Base-by-base conservation (phyloP, 768 basidiomycete species). In the Auricularia cornea region DNA sequence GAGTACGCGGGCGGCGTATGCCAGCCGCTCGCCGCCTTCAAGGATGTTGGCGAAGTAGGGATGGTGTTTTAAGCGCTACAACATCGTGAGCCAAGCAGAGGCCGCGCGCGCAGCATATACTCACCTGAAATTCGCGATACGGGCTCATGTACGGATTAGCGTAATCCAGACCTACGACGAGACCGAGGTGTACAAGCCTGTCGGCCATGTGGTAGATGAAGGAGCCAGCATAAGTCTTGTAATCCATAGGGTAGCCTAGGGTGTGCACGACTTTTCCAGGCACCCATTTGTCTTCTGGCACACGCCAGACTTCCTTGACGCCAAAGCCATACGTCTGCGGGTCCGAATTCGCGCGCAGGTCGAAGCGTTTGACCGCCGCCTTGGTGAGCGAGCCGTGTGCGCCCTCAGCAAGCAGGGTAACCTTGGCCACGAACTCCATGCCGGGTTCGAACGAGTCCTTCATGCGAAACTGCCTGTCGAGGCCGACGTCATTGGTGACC, bases 151-250 rank as follows among this genome's bases (percentile, higher is more conserved):
- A 96, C 0, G 96, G 96, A 71, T 98, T 98, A 67, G 86, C 80
- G 72, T 98, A 99, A 73, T 99, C 97, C 66, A 97, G 79, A 0
- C 94, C 97, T 60, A 98, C 81, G 62, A 98, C 97, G 60, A 98
- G 75, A 3, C 97, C 97, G 61, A 98, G 72, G 67, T 87, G 89
- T 66, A 99, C 91, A 54, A 97, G 83, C 1, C 91, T 89, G 62
- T 87, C 91, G 41, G 86, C 90, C 92, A 97, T 95, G 72, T 98
- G 97, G 73, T 99, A 99, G 3, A 91, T 81, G 85, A 88, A 98
- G 8, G 91, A 90, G 1, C 97, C 97, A 2, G 96, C 97, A 70
- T 97, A 91, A 1, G 93, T 94, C 60, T 84, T 75, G 67, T 75
- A 82, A 72, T 90, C 85, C 62, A 99, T 76, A 0, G 97, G 97